A percentile compares a stretch with the other conserved stretches of the same genome.
Conservation (phyloP, 2,329 filamentous ascomycete species). For the Acrocalymma vagum region DNA sequence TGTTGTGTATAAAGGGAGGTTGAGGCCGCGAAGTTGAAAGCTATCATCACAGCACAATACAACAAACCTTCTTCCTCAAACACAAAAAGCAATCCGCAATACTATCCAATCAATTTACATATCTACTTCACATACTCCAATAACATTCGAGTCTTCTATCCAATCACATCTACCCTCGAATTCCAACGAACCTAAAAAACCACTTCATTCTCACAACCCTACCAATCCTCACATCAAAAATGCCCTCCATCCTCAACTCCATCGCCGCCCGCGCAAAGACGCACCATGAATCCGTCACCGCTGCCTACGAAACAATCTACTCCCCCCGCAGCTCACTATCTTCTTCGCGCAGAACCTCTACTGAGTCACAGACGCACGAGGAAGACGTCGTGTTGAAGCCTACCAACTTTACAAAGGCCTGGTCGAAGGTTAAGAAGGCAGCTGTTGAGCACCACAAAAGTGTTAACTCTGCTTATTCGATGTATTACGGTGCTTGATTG, state of each 20-base stretch:
- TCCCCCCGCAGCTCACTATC: slow-evolving; percentile 13
- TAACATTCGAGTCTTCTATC: too few relatives aligned
- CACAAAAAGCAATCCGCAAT: too few relatives aligned
- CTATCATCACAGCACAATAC: too few relatives aligned
- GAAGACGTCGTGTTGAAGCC: slow-evolving; percentile 12
- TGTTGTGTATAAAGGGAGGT: too few relatives aligned
- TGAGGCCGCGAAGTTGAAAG: too few relatives aligned
- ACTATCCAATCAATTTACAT: too few relatives aligned
- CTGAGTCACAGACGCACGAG: slow-evolving; percentile 16
- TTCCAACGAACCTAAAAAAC: too few relatives aligned
- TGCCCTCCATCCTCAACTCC: slow-evolving; percentile 30
- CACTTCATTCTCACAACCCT: too few relatives aligned
- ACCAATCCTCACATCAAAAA: slow-evolving; percentile 25
- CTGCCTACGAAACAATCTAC: slow-evolving; percentile 35
- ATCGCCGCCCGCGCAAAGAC: slow-evolving; percentile 35
- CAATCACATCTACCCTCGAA: too few relatives aligned
- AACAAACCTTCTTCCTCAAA: too few relatives aligned
- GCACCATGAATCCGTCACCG: slow-evolving; percentile 41
- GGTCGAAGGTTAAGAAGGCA: slow-evolving; percentile 34
- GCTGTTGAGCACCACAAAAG: slow-evolving; percentile 40
- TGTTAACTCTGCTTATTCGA: slow-evolving; percentile 31
- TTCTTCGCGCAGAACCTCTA: slow-evolving; percentile 20
- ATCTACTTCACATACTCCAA: too few relatives aligned
- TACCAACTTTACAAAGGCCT: slow-evolving; percentile 32
- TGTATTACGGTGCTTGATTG: slow-evolving; percentile 21